A percentile compares a stretch with the other conserved stretches of the same genome.
Conservation (phyloP, 768 basidiomycete genomes). For the Trametes coccinea region DNA sequence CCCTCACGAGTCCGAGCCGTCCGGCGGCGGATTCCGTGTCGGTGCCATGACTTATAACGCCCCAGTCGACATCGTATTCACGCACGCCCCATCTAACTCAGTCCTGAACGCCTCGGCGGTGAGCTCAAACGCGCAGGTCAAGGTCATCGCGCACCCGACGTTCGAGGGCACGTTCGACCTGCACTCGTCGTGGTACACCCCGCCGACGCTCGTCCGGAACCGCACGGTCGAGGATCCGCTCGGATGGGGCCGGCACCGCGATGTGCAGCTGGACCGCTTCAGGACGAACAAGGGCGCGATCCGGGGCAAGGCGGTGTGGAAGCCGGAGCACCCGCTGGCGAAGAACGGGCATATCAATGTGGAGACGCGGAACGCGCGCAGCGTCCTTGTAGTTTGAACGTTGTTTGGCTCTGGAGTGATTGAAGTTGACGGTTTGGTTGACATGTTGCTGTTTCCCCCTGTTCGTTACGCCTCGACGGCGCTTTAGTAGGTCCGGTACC, state of each 20-base stretch:
- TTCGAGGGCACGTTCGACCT: slow-evolving; percentile 46
- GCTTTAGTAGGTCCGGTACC: too few species aligned
- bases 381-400: too few species aligned
- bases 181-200: slow-evolving; percentile 27
- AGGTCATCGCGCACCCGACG: slow-evolving; percentile 34
- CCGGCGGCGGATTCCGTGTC: slow-evolving; percentile 37
- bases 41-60: slow-evolving; percentile 37
- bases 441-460: too few species aligned
- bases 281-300: slow-evolving; percentile 6
- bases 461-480: too few species aligned
- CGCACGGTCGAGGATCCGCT: slow-evolving; percentile 36
- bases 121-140: slow-evolving; percentile 37
- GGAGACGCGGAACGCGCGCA: too few species aligned
- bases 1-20: slow-evolving; percentile 17
- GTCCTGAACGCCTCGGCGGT: slow-evolving; percentile 32
- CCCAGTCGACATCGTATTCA: slow-evolving; percentile 33
- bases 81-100: slow-evolving; percentile 37
- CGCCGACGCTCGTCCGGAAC: slow-evolving; percentile 22
- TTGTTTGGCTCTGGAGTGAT: too few species aligned
- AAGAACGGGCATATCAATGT: too few species aligned
- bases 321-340: neutral
- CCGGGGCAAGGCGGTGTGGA: slow-evolving; percentile 11
- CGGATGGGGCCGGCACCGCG: slow-evolving; percentile 36
- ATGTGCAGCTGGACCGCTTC: slow-evolving; percentile 17
- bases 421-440: too few species aligned